Conservation (phyloP, 768 basidiomycete genomes). For the Auricularia heimuer region DNA sequence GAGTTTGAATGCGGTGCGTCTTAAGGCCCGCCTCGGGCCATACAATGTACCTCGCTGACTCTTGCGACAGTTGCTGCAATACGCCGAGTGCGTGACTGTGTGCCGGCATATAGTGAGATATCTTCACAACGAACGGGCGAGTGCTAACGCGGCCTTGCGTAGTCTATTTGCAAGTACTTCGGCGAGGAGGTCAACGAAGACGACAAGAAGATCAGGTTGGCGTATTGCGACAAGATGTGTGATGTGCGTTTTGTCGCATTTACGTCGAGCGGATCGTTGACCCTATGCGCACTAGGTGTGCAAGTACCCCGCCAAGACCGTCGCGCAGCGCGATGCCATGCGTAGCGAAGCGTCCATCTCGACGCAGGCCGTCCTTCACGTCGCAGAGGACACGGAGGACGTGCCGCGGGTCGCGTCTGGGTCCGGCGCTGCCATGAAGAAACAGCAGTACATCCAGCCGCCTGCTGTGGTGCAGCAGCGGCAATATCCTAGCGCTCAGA, state of each 20-base stretch:
- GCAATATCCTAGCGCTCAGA: background rate
- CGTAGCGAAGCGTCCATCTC: slow-evolving; percentile 30
- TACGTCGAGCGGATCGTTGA: background rate
- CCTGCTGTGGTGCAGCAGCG: background rate
- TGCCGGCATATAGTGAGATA: slow-evolving; percentile 65
- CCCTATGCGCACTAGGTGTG: slow-evolving; percentile 43
- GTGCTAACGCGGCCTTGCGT: background rate
- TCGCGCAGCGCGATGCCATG: slow-evolving; percentile 38
- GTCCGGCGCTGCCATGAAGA: slow-evolving; percentile 7
- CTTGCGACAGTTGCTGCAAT: slow-evolving; percentile 32
- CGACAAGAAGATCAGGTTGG: slow-evolving; percentile 33
- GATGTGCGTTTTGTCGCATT: slow-evolving; percentile 43
- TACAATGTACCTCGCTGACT: slow-evolving; percentile 19
- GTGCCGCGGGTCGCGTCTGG: slow-evolving; percentile 19
- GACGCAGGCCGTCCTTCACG: slow-evolving; percentile 9
- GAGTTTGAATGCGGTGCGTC: slow-evolving; percentile 41
- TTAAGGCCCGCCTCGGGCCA: background rate
- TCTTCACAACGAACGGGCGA: background rate
- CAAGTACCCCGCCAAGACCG: slow-evolving; percentile 64
- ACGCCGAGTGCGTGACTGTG: slow-evolving; percentile 45
- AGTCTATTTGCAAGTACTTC: slow-evolving; percentile 76
- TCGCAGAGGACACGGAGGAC: slow-evolving; percentile 5
- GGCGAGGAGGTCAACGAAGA: slow-evolving; percentile 53
- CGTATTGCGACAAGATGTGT: slow-evolving; percentile 69
- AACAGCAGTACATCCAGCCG: background rate